Evolutionary conservation across 352 stramenopile genomes (phyloP), one percentile per base, ranked within the genome.

Genomic region (Pythium folliculosum): DNA sequence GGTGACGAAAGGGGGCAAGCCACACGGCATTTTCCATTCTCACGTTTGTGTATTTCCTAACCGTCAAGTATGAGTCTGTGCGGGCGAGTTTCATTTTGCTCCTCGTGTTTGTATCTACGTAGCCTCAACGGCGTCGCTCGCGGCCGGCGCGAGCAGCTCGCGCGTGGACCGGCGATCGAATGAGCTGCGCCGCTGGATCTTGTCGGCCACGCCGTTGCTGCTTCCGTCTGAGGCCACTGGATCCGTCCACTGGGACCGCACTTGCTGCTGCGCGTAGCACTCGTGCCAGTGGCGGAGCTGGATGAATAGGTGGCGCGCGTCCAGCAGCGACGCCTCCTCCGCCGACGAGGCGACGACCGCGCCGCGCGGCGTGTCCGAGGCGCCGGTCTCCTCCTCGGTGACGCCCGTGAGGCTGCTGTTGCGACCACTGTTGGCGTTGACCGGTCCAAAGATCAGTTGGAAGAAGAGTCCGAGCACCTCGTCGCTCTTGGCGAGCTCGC

Each of bases 401-500:
- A 73, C 50, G n/a, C 53, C 23, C 6, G 54, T 14, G 2, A 63
- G n/a, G 22, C 21, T 48, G n/a, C n/a, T 52, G 35, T n/a, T 59
- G 5, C 23, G 35, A 0, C 49, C 23, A 27, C 40, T n/a, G 3
- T 12, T 19, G 6, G 37, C 19, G 1, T 23, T 38, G 3, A n/a
- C n/a, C 4, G 21, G 2, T 4, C 21, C 35, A 17, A 35, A n/a
- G 25, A 63, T 53, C 17, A 88, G 50, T 3, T 72, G 49, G 44
- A 90, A 88, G 50, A 86, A 81, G 14, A 71, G 44, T 0, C 44
- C 9, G 17, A 90, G 72, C 1, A 79, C 69, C 7, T 74, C 69
- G 27, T 90, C 71, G 50, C 78, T 88, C 61, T 89, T 89, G 5
- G 66, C 52, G 0, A 89, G 72, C 23, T 89, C 74, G 12, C 52